These are phyloP conservation scores for Candida odintsovae DNA, from an alignment of 805 yeast species.

Conservation along the genomic window DNA sequence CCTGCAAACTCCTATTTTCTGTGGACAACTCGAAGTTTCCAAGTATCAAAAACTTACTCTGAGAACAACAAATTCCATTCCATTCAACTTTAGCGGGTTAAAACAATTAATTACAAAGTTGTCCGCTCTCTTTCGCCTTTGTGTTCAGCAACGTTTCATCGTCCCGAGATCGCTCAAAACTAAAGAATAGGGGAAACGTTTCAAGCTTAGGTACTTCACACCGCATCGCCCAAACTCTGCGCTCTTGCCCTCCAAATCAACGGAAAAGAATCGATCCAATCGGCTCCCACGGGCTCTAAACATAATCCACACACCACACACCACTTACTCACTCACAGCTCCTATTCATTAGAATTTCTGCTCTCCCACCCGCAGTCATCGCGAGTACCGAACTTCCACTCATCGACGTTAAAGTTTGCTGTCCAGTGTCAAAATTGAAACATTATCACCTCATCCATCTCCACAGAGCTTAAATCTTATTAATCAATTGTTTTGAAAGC, in stretches of 20 bases:
- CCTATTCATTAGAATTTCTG: not conserved
- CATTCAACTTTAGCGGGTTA: too few species aligned
- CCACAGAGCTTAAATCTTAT: too few species aligned
- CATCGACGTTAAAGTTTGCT: not conserved
- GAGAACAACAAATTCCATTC: too few species aligned
- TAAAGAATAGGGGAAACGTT: not conserved
- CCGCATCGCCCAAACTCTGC: not conserved
- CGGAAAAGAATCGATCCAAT: not conserved
- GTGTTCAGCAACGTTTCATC: not conserved
- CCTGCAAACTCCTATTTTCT: not conserved
- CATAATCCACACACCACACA: not conserved
- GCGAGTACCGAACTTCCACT: not conserved
- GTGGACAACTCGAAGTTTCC: not conserved
- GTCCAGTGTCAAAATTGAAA: not conserved
- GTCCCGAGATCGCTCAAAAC: not conserved
- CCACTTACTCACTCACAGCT: not conserved
- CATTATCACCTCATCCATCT: too few species aligned
- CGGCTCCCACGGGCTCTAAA: not conserved
- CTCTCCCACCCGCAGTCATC: not conserved
- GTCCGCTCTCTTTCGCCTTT: not conserved
- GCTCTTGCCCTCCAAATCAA: not conserved
- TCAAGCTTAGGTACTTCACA: not conserved
- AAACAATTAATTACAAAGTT: too few species aligned
- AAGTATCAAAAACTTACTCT: too few species aligned
- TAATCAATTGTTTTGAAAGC: not conserved